Evolutionary conservation across 352 stramenopile species (phyloP), one percentile per base, ranked within the genome.

Genomic region (Pythium rhizo-oryzae): DNA sequence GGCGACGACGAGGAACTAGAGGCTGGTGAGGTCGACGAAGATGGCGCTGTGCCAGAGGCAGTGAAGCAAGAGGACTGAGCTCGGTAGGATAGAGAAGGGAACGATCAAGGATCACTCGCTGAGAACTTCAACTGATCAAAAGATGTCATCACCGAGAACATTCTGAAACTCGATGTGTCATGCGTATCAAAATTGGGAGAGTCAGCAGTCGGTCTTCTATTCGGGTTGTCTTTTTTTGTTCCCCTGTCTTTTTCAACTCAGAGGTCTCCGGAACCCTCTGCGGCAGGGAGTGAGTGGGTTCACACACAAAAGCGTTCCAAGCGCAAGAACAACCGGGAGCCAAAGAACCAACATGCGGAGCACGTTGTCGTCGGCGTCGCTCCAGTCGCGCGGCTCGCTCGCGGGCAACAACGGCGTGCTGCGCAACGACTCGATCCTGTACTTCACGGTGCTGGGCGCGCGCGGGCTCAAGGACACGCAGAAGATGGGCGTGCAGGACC

Each of bases 401-500:
- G 53, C 54, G 21, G 69, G 51, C 16, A 68, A 71, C 54, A 64
- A 60, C 44, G 69, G 69, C 28, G 52, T 59, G 41, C 62, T 91
- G 69, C 82, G 81, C 30, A 93, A 90, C 54, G 82, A 93, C 72
- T 81, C 81, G 23, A 81, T 93, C 28, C 59, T 91, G 35, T 91
- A 90, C 65, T 66, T 91, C 61, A 90, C 81, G 46, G 79, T 93
- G 52, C 67, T 91, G 15, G 78, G 74, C 55, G 85, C 76, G 49
- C 81, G 81, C 49, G 81, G 85, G 30, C 72, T 93, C 62, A 93
- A 91, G 74, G 72, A 77, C 41, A 88, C 83, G 71, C 82, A 91
- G 73, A 77, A 76, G 30, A 58, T 93, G 59, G 85, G 85, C 58
- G 82, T 90, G 51, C 84, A 93, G 70, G 84, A 93, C 74, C 84